These are phyloP conservation scores for Collybiopsis luxurians DNA, from an alignment of 768 basidiomycete genomes.

Conservation along the genomic window DNA sequence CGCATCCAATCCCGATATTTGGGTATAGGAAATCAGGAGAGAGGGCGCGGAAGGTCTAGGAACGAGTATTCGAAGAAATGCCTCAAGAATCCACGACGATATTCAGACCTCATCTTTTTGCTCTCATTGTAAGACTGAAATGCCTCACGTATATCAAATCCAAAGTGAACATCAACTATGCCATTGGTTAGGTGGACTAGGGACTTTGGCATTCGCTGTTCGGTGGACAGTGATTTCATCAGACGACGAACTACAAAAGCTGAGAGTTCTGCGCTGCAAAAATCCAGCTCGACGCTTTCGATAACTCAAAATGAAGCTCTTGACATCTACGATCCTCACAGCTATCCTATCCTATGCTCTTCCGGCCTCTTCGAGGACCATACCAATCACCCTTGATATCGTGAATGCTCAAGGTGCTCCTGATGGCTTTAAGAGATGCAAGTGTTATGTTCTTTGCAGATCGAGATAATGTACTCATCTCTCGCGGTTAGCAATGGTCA, in stretches of 20 bases:
- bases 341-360: background rate
- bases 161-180: too few species aligned
- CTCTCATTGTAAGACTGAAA: too few species aligned
- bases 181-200: too few species aligned
- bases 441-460: background rate
- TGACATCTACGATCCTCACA: background rate
- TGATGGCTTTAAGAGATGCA: slow-evolving; percentile 36
- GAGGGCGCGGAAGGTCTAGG: too few species aligned
- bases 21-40: too few species aligned
- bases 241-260: slow-evolving; percentile 7
- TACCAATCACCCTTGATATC: slow-evolving; percentile 35
- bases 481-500: background rate
- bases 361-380: background rate
- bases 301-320: background rate
- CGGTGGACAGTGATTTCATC: too few species aligned
- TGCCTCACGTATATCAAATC: too few species aligned
- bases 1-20: too few species aligned
- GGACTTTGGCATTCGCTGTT: too few species aligned
- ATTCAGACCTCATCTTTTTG: too few species aligned
- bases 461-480: background rate
- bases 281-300: background rate
- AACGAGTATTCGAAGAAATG: too few species aligned
- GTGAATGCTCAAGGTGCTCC: slow-evolving; percentile 38
- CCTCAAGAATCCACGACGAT: too few species aligned
- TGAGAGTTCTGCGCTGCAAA: background rate